Evolutionary conservation across 371 early-diverging fungal genomes (phyloP), one percentile per base, ranked within the genome.

Genomic region (Mycotypha africana): DNA sequence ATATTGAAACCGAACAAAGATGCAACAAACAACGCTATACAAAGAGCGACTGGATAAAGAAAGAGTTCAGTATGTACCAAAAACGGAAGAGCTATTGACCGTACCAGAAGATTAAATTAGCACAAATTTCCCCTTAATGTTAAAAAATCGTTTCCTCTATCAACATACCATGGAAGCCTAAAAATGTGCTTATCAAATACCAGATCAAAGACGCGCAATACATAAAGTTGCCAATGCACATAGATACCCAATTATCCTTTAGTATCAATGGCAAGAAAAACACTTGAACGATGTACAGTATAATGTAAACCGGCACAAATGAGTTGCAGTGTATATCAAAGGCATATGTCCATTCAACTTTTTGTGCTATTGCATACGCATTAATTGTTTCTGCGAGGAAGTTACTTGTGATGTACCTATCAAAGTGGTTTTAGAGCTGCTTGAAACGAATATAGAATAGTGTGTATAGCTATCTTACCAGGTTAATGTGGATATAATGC

Each of bases 291-390:
- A 92, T 82, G 43, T 95, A 92, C 5, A 91, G 66, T 11, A 91
- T 62, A 30, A 88, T 74, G 41, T 86, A 92, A 38, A 88, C 71
- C 2, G 91, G 89, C 53, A 93, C 84, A 62, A 91, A 94, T 14
- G 93, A 69, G 58, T 95, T 95, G 72, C 93, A 92, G 57, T 95
- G 95, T 9, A 95, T 91, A 58, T 94, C 94, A 54, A 93, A 90
- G 17, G 88, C 86, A 65, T 93, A 94, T 25, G 85, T 84, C 92
- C 92, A 93, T 67, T 95, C 95, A 8, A 93, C 92, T 26, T 79
- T 77, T 60, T 93, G 94, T 38, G 89, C 87, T 3, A 82, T 79
- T 2, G 89, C 78, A 49, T 93, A 91, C 3, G 83, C 63, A 53
- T 70, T 84, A 23, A 79, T 82, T 44, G 68, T 76, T 46, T 85